These are phyloP conservation scores for Trichothecium roseum DNA, from an alignment of 2,329 filamentous ascomycete genomes.

Conservation along the genomic window DNA sequence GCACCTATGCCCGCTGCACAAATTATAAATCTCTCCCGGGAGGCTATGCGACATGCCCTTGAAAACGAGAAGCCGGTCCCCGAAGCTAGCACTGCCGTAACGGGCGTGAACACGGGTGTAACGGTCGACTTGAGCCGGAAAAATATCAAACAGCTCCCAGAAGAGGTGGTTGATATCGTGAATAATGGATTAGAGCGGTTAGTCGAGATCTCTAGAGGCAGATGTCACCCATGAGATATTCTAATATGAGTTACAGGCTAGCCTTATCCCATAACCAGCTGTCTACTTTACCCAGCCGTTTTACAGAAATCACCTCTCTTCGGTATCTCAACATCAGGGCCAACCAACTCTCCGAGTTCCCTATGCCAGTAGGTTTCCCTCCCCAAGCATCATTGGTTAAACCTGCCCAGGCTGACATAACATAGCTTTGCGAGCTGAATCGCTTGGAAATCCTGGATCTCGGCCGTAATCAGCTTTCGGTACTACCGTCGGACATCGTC, in stretches of 20 bases:
- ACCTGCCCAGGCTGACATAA: conserved; percentile 1
- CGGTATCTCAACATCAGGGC: conserved; percentile 74
- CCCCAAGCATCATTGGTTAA: neutral
- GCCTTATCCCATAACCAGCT: conserved; percentile 75
- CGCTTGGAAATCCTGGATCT: conserved; percentile 89
- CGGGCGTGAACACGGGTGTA: conserved; percentile 55
- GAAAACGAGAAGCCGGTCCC: conserved; percentile 56
- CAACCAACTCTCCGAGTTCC: conserved; percentile 59
- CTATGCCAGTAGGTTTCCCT: conserved; percentile 36
- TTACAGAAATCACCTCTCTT: conserved; percentile 66
- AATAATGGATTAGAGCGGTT: conserved; percentile 65
- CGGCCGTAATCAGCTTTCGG: conserved; percentile 73
- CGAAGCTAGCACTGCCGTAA: conserved; percentile 48
- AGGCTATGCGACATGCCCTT: conserved; percentile 57
- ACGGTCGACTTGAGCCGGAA: conserved; percentile 72
- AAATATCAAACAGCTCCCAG: conserved; percentile 59
- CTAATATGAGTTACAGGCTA: conserved; percentile 36
- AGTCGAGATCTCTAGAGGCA: conserved; percentile 10
- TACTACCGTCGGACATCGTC: conserved; percentile 68
- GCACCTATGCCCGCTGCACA: conserved; percentile 48
- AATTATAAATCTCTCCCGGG: conserved; percentile 54
- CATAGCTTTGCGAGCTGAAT: conserved; percentile 71
- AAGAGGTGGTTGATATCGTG: conserved; percentile 66
- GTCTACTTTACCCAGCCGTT: conserved; percentile 56
- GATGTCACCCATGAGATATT: neutral